Evolutionary conservation across 1,284 basidiomycete species (phyloP), one percentile per base, ranked within the genome.

Genomic region (Cryptococcus sp.): DNA sequence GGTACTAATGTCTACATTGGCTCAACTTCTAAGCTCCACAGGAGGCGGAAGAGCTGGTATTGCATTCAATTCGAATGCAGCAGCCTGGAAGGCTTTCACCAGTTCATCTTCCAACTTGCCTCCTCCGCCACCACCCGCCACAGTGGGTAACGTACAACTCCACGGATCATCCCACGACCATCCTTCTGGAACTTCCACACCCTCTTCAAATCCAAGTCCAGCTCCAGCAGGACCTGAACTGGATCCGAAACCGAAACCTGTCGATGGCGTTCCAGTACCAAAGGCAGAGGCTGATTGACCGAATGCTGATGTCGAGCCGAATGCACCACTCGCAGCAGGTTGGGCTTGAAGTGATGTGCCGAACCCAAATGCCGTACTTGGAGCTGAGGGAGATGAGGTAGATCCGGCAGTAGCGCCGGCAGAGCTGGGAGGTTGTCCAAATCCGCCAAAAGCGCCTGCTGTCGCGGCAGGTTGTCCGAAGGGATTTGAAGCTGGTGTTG

Each of bases 41-140:
- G 89, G 89, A 34, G 89, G 89, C 45, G 87, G 79, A 76, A 83
- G 83, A 46, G 88, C 82, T 0, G 89, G 89, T 21, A 92, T 81
- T 54, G 81, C 79, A 10, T 83, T 85, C 81, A 84, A 83, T 59
- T 82, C 82, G 63, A 90, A 91, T 71, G 70, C 80, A 46, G 77
- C 75, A 11, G 75, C 77, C 63, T 77, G 71, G 65, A 88, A 91
- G 37, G 84, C 82, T 14, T 80, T 79, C 59, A 81, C 67, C 44
- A 79, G 82, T 22, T 71, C 72, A 37, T 78, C 73, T 3, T 47
- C 49, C 28, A 65, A 31, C 44, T 57, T 67, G 13, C 48, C 58
- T 16, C 48, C 58, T 7, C 50, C 55, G 4, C 25, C 10, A 25
- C 36, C 40, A 4, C 47, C 53, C 2, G 62, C 60, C 1, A 46